phyloP scores from a whole-genome alignment of 1,139 yeast species.

The Geotrichum reessii region DNA sequence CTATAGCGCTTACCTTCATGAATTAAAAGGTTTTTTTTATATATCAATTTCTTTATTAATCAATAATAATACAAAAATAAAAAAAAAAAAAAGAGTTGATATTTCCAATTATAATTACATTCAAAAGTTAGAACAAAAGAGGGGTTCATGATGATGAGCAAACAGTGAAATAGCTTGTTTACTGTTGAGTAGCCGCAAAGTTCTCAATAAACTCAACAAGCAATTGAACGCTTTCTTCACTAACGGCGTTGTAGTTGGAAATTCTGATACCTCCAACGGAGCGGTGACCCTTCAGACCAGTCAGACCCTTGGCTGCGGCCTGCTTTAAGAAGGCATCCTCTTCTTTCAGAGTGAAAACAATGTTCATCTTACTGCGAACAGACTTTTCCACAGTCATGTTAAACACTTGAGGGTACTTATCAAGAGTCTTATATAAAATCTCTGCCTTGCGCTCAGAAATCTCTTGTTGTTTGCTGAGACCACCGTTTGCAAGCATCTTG shows the following conservation, averaged over 20 bases:
- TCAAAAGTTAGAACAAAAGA: background rate
- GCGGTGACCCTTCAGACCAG: slow-evolving; percentile 91
- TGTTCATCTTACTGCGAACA: slow-evolving; percentile 84
- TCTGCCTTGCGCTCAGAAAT: slow-evolving; percentile 57
- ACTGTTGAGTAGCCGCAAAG: slow-evolving; percentile 44
- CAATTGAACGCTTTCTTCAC: slow-evolving; percentile 54
- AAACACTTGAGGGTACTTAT: slow-evolving; percentile 57
- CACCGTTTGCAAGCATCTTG: slow-evolving; percentile 57
- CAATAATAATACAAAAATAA: background rate
- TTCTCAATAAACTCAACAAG: slow-evolving; percentile 55
- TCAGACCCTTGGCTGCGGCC: slow-evolving; percentile 51
- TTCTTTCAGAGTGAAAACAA: slow-evolving; percentile 70
- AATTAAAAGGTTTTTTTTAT: background rate
- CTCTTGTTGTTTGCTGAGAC: slow-evolving; percentile 50
- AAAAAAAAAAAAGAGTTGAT: background rate
- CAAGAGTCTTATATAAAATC: slow-evolving; percentile 58
- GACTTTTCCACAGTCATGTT: slow-evolving; percentile 57
- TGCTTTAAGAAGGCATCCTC: slow-evolving; percentile 64
- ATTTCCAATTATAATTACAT: background rate
- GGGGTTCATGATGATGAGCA: background rate
- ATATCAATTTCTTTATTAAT: background rate
- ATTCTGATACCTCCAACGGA: slow-evolving; percentile 97
- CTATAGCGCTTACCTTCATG: too few relatives aligned
- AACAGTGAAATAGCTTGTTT: background rate
- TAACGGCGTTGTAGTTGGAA: slow-evolving; percentile 79